Percentiles rank a stretch among this genome's conserved stretches.
phyloP scores from a whole-genome alignment of 495 filamentous ascomycete genomes.

The Hypoxylon lenormandii region DNA sequence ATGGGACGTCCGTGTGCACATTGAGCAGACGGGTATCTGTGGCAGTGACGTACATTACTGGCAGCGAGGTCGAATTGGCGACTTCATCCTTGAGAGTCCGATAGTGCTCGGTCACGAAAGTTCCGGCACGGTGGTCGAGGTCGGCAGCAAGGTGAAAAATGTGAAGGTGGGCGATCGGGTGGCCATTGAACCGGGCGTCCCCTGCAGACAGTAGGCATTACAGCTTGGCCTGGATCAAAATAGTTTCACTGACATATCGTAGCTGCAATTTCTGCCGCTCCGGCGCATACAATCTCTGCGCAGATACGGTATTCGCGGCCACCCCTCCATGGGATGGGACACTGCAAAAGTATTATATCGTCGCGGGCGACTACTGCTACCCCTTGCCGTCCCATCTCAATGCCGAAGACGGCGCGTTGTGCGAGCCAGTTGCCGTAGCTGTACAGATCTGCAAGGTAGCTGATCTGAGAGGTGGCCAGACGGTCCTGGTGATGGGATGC shows the following conservation, averaged over 20 bases:
- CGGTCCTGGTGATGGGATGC: constrained; percentile 67
- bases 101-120: constrained; percentile 80
- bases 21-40: constrained; percentile 56
- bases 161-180: constrained; percentile 73
- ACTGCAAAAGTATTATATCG: background rate
- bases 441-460: constrained; percentile 67
- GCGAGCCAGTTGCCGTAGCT: constrained; percentile 68
- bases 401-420: constrained; percentile 65
- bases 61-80: constrained; percentile 52
- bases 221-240: too few relatives aligned
- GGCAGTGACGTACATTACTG: constrained; percentile 54
- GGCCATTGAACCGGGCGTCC: constrained; percentile 67
- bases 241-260: too few relatives aligned
- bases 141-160: constrained; percentile 72
- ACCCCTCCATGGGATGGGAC: background rate
- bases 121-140: constrained; percentile 73
- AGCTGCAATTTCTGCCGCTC: background rate
- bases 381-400: constrained; percentile 60
- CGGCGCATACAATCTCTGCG: background rate
- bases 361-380: background rate
- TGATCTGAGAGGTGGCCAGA: constrained; percentile 59
- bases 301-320: background rate
- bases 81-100: constrained; percentile 50
- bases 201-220: constrained; percentile 56
- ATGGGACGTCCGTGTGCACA: constrained; percentile 50